phyloP scores from a whole-genome alignment of 768 basidiomycete species.

The Lactarius sp. region DNA sequence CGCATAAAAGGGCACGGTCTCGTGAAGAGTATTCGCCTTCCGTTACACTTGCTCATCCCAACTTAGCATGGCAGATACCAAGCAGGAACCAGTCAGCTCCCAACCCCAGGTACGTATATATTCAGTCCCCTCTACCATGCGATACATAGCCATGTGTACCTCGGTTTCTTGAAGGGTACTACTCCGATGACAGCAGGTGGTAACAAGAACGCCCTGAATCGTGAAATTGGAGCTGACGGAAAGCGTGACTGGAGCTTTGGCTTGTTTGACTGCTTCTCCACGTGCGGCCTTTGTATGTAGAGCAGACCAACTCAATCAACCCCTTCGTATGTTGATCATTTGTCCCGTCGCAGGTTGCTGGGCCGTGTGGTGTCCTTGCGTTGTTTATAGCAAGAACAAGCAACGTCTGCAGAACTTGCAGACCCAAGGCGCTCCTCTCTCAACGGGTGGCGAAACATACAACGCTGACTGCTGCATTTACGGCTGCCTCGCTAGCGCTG shows the following conservation, averaged over 20 bases:
- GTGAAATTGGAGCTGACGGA: slow-evolving; percentile 29
- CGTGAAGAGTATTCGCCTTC: background rate
- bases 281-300: background rate
- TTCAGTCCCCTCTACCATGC: no score
- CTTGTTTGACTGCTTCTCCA: slow-evolving; percentile 26
- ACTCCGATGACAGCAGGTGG: slow-evolving; percentile 9
- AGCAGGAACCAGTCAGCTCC: background rate
- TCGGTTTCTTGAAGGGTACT: background rate
- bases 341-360: background rate
- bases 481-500: background rate
- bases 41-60: background rate
- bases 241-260: slow-evolving; percentile 34
- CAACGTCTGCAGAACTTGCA: slow-evolving; percentile 38
- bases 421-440: slow-evolving; percentile 34
- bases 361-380: slow-evolving; percentile 37
- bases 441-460: background rate
- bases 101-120: background rate
- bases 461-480: background rate
- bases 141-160: background rate
- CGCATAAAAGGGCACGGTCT: background rate
- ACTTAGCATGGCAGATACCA: background rate
- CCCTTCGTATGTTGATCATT: background rate
- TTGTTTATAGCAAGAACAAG: slow-evolving; percentile 39
- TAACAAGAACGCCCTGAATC: slow-evolving; percentile 28
- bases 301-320: background rate